A percentile compares a stretch with the other conserved stretches of the same genome.
These are phyloP conservation scores for Pseudogymnoascus pannorum DNA, from an alignment of 2,329 filamentous ascomycete species.

Conservation along the genomic window DNA sequence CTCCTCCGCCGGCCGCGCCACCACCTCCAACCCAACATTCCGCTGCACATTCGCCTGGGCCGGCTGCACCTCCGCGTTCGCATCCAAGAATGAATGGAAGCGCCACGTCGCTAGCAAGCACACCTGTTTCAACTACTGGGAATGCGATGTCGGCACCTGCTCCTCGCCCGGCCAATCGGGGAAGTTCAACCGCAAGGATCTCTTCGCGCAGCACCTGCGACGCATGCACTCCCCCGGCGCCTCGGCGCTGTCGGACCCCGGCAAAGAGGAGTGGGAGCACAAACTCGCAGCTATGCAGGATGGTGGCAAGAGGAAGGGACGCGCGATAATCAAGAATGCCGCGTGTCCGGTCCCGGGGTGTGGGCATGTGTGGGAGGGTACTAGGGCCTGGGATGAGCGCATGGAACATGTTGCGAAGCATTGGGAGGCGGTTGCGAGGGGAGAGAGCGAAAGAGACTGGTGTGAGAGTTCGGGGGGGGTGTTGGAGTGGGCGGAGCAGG, in stretches of 20 bases:
- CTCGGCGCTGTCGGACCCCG: background rate
- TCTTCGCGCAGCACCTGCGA: conserved; percentile 81
- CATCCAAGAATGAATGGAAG: conserved; percentile 92
- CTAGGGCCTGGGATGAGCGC: conserved; percentile 65
- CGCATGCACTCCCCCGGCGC: conserved; percentile 66
- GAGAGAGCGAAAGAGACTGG: too few species aligned
- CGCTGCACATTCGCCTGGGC: conserved; percentile 70
- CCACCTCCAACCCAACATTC: background rate
- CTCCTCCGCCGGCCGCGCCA: conserved; percentile 12
- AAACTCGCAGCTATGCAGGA: conserved; percentile 41
- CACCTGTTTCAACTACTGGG: conserved; percentile 64
- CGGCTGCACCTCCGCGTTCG: conserved; percentile 65
- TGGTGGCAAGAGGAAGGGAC: conserved; percentile 44
- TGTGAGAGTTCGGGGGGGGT: background rate
- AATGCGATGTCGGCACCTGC: conserved; percentile 46
- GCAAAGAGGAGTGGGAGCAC: conserved; percentile 32
- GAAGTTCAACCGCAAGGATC: conserved; percentile 82
- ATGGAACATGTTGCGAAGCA: conserved; percentile 87
- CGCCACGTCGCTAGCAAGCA: conserved; percentile 79
- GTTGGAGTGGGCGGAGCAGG: background rate
- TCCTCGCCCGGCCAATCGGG: conserved; percentile 1
- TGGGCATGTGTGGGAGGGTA: conserved; percentile 48
- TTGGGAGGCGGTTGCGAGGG: conserved; percentile 46
- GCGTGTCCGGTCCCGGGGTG: conserved; percentile 59
- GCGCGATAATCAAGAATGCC: conserved; percentile 48